phyloP scores from a whole-genome alignment of 345 rosid genomes.

The Triadica sebifera region DNA sequence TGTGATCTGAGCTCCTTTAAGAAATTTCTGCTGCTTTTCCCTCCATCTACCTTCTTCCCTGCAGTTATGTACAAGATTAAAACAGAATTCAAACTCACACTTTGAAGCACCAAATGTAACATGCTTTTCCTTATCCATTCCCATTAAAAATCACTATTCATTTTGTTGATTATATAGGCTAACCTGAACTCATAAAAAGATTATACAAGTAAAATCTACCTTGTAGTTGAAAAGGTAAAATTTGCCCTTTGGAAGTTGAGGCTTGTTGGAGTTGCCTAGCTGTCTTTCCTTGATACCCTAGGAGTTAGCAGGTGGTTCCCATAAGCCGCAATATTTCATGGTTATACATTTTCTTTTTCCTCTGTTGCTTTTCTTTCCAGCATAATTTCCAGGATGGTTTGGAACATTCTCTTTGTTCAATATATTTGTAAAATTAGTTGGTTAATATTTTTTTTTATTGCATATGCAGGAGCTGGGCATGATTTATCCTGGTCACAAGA shows the following conservation, averaged over 20 bases:
- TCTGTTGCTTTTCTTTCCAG: constrained; percentile 1
- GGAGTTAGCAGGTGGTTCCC: not conserved
- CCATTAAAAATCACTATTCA: too few relatives aligned
- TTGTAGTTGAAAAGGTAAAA: too few relatives aligned
- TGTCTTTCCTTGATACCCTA: not conserved
- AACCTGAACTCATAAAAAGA: not conserved
- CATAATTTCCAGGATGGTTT: constrained; percentile 2
- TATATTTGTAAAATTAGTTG: not conserved
- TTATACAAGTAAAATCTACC: too few relatives aligned
- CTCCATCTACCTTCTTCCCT: not conserved
- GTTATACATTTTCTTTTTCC: not conserved
- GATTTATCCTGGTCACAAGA: constrained; percentile 33
- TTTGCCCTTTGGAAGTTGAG: too few relatives aligned
- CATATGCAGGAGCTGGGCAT: constrained; percentile 29
- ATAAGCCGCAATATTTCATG: not conserved
- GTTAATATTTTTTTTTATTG: constrained; percentile 8
- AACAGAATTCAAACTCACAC: not conserved
- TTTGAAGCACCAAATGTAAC: not conserved
- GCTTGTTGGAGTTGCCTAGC: too few relatives aligned
- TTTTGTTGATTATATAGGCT: not conserved
- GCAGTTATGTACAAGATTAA: not conserved
- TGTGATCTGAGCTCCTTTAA: not conserved
- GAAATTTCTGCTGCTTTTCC: not conserved
- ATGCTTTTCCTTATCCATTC: too few relatives aligned
- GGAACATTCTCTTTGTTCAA: constrained; percentile 1